phyloP scores from a whole-genome alignment of 129 eudicot genomes.

The Dittrichia graveolens region DNA sequence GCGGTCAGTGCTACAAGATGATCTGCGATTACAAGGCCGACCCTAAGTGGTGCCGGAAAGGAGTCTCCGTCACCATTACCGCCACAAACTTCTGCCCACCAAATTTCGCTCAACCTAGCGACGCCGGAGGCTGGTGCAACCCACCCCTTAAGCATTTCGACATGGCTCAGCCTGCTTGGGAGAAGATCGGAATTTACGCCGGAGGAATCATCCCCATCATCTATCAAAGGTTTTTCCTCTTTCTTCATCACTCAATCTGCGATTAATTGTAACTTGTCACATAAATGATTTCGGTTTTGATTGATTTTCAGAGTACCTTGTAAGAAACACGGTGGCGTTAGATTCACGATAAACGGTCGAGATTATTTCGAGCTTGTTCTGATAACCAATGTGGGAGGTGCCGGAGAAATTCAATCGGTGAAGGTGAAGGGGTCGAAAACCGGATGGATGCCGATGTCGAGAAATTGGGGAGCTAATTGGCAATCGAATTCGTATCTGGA shows the following conservation, averaged over 20 bases:
- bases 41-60: slow-evolving; percentile 69
- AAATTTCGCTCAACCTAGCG: slow-evolving; percentile 57
- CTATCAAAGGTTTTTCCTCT: slow-evolving; percentile 55
- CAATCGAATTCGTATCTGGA: slow-evolving; percentile 67
- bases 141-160: slow-evolving; percentile 88
- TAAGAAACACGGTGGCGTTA: slow-evolving; percentile 68
- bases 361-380: slow-evolving; percentile 76
- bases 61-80: slow-evolving; percentile 65
- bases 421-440: slow-evolving; percentile 63
- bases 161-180: slow-evolving; percentile 98
- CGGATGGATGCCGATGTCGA: slow-evolving; percentile 63
- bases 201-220: slow-evolving; percentile 78
- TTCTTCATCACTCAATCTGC: too few relatives aligned
- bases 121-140: slow-evolving; percentile 92
- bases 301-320: slow-evolving; percentile 72
- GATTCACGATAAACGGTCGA: slow-evolving; percentile 75
- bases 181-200: slow-evolving; percentile 70
- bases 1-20: slow-evolving; percentile 80
- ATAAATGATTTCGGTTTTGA: background rate
- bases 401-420: slow-evolving; percentile 66
- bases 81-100: slow-evolving; percentile 92
- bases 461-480: slow-evolving; percentile 92
- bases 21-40: slow-evolving; percentile 55
- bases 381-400: slow-evolving; percentile 69
- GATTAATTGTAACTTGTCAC: too few relatives aligned